phyloP scores from a whole-genome alignment of 352 stramenopile genomes.

The Phytopythium montanum region DNA sequence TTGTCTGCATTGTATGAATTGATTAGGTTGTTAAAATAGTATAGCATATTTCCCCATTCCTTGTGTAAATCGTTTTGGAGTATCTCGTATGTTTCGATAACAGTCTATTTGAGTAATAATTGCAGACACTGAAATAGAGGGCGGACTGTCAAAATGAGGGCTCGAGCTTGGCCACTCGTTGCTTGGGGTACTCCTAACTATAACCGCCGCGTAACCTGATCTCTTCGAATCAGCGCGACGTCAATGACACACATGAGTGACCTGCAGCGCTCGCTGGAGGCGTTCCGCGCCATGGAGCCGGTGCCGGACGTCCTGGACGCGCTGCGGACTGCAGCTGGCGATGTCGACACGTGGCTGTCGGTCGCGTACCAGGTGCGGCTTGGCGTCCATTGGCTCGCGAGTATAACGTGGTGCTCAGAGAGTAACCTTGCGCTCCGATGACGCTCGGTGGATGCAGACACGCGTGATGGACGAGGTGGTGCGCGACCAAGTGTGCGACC shows the following conservation, averaged over 20 bases:
- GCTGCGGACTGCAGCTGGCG: constrained; percentile 29
- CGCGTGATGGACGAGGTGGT: constrained; percentile 49
- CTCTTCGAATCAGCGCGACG: background rate
- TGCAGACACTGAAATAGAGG: too few species aligned
- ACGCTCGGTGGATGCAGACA: constrained; percentile 21
- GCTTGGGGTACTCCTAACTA: background rate
- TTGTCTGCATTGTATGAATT: too few species aligned
- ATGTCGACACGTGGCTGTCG: constrained; percentile 33
- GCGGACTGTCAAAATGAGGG: background rate
- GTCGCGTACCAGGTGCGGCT: constrained; percentile 48
- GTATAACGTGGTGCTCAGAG: too few species aligned
- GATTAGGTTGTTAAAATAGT: too few species aligned
- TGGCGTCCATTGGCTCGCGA: too few species aligned
- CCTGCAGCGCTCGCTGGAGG: constrained; percentile 27
- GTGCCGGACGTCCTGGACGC: constrained; percentile 32
- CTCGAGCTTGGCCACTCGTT: constrained; percentile 3
- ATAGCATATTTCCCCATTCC: too few species aligned
- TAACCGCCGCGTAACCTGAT: background rate
- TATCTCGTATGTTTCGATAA: too few species aligned
- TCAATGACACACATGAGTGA: too few species aligned
- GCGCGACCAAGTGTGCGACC: constrained; percentile 47
- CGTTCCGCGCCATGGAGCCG: constrained; percentile 65
- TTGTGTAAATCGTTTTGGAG: too few species aligned
- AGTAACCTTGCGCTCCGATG: background rate
- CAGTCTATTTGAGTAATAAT: too few species aligned